These are phyloP conservation scores for Colletotrichum eremochloae DNA, from an alignment of 2,329 filamentous ascomycete species.

Conservation along the genomic window DNA sequence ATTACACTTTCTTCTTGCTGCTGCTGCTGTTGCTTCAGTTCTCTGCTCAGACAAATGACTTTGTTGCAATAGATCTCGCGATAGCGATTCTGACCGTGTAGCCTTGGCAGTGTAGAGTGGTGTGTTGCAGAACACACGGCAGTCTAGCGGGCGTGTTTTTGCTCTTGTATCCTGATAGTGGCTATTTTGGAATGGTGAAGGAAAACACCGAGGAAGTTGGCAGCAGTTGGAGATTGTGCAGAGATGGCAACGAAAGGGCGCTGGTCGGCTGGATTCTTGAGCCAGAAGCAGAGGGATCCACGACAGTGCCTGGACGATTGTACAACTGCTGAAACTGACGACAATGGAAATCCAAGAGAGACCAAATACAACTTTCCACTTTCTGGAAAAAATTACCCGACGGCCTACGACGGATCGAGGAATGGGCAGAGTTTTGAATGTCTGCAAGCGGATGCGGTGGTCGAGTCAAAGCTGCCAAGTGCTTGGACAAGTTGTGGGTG, in stretches of 20 bases:
- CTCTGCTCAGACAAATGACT: conserved; percentile 11
- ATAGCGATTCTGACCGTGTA: not conserved
- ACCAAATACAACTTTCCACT: conserved; percentile 8
- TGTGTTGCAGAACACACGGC: not conserved
- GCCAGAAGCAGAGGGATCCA: conserved; percentile 19
- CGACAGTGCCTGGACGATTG: not conserved
- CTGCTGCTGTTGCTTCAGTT: not conserved
- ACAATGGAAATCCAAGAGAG: conserved; percentile 29
- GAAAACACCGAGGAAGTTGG: conserved; percentile 24
- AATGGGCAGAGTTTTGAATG: conserved; percentile 27
- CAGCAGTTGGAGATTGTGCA: conserved; percentile 7
- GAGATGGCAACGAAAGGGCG: not conserved
- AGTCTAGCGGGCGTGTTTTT: conserved; percentile 10
- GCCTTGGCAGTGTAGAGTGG: conserved; percentile 6
- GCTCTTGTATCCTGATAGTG: conserved; percentile 16
- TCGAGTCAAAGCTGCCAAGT: conserved; percentile 30
- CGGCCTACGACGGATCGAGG: conserved; percentile 35
- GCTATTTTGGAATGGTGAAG: conserved; percentile 14
- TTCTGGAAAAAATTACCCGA: conserved; percentile 23
- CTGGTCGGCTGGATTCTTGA: not conserved
- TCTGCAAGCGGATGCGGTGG: conserved; percentile 38
- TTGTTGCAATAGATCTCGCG: conserved; percentile 1
- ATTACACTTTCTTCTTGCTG: conserved; percentile 8
- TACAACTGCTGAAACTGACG: conserved; percentile 27
- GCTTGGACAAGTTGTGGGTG: conserved; percentile 22